Conservation (phyloP, 768 basidiomycete genomes). For the Tricholoma hemisulphureum region DNA sequence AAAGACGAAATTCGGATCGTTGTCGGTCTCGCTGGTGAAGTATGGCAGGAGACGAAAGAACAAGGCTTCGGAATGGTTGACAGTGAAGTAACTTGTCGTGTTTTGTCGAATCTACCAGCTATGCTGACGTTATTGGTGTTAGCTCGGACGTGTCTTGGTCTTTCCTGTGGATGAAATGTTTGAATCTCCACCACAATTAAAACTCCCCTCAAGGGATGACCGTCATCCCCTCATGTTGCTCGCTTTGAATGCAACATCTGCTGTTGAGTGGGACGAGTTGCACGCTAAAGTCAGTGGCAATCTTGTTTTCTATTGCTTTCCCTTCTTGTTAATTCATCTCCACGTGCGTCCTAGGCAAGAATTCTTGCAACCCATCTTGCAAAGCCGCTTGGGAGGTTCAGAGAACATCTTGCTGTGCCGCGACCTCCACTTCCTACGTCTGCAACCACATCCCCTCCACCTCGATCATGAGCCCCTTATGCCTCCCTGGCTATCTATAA, state of each 20-base stretch:
- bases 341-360: conserved; percentile 34
- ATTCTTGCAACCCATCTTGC: conserved; percentile 44
- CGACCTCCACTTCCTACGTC: conserved; percentile 29
- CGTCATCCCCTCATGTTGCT: conserved; percentile 64
- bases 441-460: conserved; percentile 33
- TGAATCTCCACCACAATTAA: not conserved
- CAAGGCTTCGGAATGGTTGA: conserved; percentile 72
- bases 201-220: conserved; percentile 20
- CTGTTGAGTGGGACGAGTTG: conserved; percentile 66
- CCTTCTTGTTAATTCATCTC: conserved; percentile 6
- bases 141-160: conserved; percentile 74
- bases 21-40: conserved; percentile 69
- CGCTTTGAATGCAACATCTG: conserved; percentile 60
- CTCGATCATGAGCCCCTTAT: conserved; percentile 16
- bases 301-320: not conserved
- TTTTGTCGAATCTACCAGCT: not conserved
- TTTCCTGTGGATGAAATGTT: conserved; percentile 53
- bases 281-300: conserved; percentile 52
- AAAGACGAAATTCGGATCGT: conserved; percentile 76
- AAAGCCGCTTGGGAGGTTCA: conserved; percentile 42
- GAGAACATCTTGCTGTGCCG: conserved; percentile 34
- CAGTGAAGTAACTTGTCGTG: conserved; percentile 57
- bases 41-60: conserved; percentile 74
- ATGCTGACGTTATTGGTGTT: not conserved
- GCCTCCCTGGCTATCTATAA: not conserved